Percentiles rank a stretch among this genome's conserved stretches.
phyloP scores from a whole-genome alignment of 2,329 filamentous ascomycete species.

The Fusarium sp. region DNA sequence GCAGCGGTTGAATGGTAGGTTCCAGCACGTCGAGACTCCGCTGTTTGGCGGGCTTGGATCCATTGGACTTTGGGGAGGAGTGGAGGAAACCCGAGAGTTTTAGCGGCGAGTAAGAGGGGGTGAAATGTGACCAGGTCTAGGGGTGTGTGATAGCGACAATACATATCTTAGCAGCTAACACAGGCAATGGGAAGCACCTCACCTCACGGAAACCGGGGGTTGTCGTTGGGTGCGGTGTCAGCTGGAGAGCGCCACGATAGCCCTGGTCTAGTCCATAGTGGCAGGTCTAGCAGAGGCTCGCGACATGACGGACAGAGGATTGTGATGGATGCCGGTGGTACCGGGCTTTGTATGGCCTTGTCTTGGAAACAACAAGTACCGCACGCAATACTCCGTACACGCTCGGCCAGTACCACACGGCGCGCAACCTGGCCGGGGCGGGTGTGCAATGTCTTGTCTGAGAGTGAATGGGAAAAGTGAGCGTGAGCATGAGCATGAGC shows the following conservation, averaged over 20 bases:
- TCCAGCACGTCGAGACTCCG: slow-evolving; percentile 38
- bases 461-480: slow-evolving; percentile 19
- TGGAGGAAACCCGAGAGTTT: slow-evolving; percentile 35
- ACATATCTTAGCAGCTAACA: slow-evolving; percentile 19
- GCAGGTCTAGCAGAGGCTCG: slow-evolving; percentile 40
- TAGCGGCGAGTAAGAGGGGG: slow-evolving; percentile 34
- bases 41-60: slow-evolving; percentile 34
- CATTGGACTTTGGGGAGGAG: slow-evolving; percentile 36
- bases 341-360: slow-evolving; percentile 27
- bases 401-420: slow-evolving; percentile 33
- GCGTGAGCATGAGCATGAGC: slow-evolving; percentile 3
- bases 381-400: slow-evolving; percentile 13
- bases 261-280: slow-evolving; percentile 42
- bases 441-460: slow-evolving; percentile 43
- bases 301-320: slow-evolving; percentile 32
- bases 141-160: slow-evolving; percentile 13
- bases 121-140: background rate
- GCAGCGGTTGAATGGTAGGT: slow-evolving; percentile 41
- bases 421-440: slow-evolving; percentile 40
- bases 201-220: slow-evolving; percentile 39
- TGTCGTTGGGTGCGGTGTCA: slow-evolving; percentile 45
- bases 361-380: slow-evolving; percentile 25
- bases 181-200: slow-evolving; percentile 41
- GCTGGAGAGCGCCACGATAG: slow-evolving; percentile 49
- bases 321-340: slow-evolving; percentile 31